Conservation (phyloP, 345 rosid genomes). For the Eucalyptus sp. region DNA sequence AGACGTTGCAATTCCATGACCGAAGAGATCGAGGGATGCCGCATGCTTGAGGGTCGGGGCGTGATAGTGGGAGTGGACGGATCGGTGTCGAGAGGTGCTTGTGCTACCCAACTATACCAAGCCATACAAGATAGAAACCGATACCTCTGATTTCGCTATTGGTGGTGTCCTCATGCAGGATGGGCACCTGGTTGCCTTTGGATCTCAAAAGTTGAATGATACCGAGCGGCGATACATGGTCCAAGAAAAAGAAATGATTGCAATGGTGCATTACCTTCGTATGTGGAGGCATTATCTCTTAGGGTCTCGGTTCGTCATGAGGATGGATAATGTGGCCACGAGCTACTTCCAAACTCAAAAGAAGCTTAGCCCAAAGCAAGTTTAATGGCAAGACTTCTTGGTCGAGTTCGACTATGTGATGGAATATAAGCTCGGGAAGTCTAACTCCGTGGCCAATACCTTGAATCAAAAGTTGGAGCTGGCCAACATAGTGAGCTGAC, state of each 20-base stretch:
- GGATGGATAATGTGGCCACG: neutral
- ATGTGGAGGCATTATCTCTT: too few relatives aligned
- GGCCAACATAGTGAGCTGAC: fast-evolving
- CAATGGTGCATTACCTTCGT: neutral
- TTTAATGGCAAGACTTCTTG: neutral
- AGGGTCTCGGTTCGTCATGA: fast-evolving
- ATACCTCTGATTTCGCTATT: neutral
- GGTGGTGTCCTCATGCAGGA: neutral
- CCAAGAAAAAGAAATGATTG: neutral
- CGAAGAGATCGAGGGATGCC: too few relatives aligned
- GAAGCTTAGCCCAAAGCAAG: neutral
- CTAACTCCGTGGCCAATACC: neutral
- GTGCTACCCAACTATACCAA: neutral
- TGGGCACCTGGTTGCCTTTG: neutral
- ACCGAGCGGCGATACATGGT: fast-evolving
- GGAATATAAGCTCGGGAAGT: neutral
- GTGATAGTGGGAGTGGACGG: fast-evolving
- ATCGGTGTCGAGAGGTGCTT: neutral
- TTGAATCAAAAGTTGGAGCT: neutral
- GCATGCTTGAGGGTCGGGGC: fast-evolving
- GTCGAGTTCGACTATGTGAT: neutral
- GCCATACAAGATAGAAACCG: neutral
- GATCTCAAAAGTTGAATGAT: neutral
- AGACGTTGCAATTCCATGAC: fast-evolving
- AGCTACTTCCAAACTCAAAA: neutral